Base-by-base conservation (phyloP, 805 yeast genomes). In the Starmerella kuoi region DNA sequence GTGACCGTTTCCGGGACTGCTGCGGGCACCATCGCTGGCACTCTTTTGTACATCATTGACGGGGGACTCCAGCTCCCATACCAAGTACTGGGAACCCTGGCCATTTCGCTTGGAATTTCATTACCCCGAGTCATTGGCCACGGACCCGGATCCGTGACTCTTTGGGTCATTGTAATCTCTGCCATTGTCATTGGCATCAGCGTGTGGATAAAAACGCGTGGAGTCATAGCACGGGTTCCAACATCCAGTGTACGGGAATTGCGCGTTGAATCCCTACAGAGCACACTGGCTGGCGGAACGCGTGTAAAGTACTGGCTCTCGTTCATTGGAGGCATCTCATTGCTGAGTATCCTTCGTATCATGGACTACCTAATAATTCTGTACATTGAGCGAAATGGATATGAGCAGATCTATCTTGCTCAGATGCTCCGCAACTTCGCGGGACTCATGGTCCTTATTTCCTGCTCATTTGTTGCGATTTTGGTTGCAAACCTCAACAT, bases 371-470 rank as follows among this genome's bases (percentile, higher is more conserved):
- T 41, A 5, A 4, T 48, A 12, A 15, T 40, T 23, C 9, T 18
- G 9, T 45, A 42, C 35, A 22, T 40, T 12, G 19, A 33, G 24
- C 23, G 14, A 23, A 37, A 34, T 15, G 21, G 38, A 23, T 37
- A 28, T 26, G 42, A 37, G 30, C 33, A 36, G 19, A 41, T 28
- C 12, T 50, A 50, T 37, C 33, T 50, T 14, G 51, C 51, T 2
- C 40, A 41, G 12, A 48, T 50, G 24, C 44, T 50, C 19, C 44
- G 43, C 39, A 41, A 44, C 37, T 41, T 50, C 24, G 42, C 49
- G 19, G 47, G 51, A 9, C 35, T 53, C 32, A 46, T 45, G 50
- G 50, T 49, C 18, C 45, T 53, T 22, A 42, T 49, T 6, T 44
- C 45, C 30, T 46, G 55, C 41, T 46, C 53, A 9, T 49, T 51